Conservation (phyloP, 1,139 yeast genomes). For the Candida tunisiensis region DNA sequence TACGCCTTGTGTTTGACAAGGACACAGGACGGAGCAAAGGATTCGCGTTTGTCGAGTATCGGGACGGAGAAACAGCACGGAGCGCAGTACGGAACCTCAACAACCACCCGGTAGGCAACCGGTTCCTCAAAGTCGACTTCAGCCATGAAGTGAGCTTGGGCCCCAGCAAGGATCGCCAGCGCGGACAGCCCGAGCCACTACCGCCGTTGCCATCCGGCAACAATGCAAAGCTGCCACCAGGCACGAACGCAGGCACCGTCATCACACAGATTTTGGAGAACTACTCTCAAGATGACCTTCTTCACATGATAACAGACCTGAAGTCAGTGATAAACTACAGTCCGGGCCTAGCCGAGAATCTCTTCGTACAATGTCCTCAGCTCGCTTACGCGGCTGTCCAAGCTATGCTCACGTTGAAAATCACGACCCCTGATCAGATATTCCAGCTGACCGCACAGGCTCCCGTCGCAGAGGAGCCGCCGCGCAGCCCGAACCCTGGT, state of each 20-base stretch:
- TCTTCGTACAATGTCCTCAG: constrained; percentile 66
- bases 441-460: constrained; percentile 16
- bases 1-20: constrained; percentile 70
- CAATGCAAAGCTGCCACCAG: constrained; percentile 31
- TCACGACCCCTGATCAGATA: constrained; percentile 34
- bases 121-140: constrained; percentile 56
- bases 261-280: constrained; percentile 37
- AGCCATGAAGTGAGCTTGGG: constrained; percentile 26
- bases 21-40: constrained; percentile 88
- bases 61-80: constrained; percentile 61
- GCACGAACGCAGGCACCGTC: constrained; percentile 36
- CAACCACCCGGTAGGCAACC: constrained; percentile 58
- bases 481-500: constrained; percentile 11
- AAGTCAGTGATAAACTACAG: constrained; percentile 46
- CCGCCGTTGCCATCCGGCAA: constrained; percentile 11
- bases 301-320: constrained; percentile 39
- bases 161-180: background rate
- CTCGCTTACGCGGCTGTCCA: constrained; percentile 73
- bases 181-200: background rate
- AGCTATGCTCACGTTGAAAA: constrained; percentile 36
- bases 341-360: constrained; percentile 40
- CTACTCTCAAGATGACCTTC: constrained; percentile 36
- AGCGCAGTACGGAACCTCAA: constrained; percentile 83
- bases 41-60: constrained; percentile 72
- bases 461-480: constrained; percentile 2